Evolutionary conservation across 805 yeast species (phyloP), one percentile per base, ranked within the genome.

Genomic region (Yamadazyma philogaea): DNA sequence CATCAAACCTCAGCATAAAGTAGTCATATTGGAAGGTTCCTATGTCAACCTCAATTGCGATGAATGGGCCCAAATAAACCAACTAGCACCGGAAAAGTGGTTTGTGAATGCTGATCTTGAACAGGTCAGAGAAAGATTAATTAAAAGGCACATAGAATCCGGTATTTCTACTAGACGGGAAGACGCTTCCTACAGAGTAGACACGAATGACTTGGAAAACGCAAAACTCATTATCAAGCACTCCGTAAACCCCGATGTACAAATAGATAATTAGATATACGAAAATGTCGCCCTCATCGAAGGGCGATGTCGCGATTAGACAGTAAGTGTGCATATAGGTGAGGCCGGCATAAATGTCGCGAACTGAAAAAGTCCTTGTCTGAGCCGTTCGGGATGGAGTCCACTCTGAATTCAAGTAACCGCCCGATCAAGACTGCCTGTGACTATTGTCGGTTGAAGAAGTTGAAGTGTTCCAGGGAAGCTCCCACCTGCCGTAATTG

Each of bases 381-480:
- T 22, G 26, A 22, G 26, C 10, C 7, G 7, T 10, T 7, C 28
- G 4, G 10, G 28, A 14, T 21, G 30, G 37, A 24, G 12, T 24
- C 28, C 4, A 24, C 37, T 18, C 12, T 24, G 28, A 24, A 24
- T n/a, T n/a, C 12, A 11, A 24, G 28, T 24, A 24, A 7, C 12
- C 10, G n/a, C 28, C 4, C 5, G 28, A 24, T 21, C 34, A 34
- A 39, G 19, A 21, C 32, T n/a, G 81, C 81, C 5, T 87, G 96
- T 63, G 96, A 87, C 58, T 81, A 89, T 4, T 87, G 96, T 57
- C 75, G 96, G 24, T 75, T 80, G 48, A 72, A 91, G 41, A 87
- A 87, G 63, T 71, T 87, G 50, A 82, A 81, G 56, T 87, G 96
- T 57, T 79, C 95, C 22, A 87, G 86, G 55, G 87, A 82, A 45